Evolutionary conservation across 2,329 filamentous ascomycete species (phyloP), one percentile per base, ranked within the genome.

Genomic region (Aspergillus ochraceoroseus): DNA sequence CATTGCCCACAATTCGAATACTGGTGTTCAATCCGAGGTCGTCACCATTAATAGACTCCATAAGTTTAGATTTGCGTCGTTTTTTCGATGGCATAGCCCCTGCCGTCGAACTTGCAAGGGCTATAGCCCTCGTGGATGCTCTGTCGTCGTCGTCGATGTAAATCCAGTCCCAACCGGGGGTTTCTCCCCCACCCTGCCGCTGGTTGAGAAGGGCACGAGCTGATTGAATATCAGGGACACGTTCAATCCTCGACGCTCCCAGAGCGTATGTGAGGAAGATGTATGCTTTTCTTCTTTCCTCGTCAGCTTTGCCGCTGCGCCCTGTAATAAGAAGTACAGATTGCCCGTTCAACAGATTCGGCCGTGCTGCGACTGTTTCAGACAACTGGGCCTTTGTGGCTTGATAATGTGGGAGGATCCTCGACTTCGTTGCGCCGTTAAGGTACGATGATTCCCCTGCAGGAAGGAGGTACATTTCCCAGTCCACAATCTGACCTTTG

Each of bases 401-500:
- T 3, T 81, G 69, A 51, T 83, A 89, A 0, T 76, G 68, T 0
- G 63, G 46, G 22, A 96, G 67, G 5, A 74, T 76, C 15, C 90
- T 78, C 1, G 88, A 95, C 29, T 83, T 80, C 7, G 88, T 75
- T 0, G 85, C 86, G 29, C 86, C 83, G 14, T 82, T 80, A 0
- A 96, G 76, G 39, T 85, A 83, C 1, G 74, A 71, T 1, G 87
- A 94, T 47, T 86, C 78, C 0, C 92, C 92, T 0, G 90, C 85
- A 19, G 87, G 87, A 1, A 98, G 77, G 1, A 95, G 75, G 56
- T 95, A 96, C 1, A 81, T 77, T 5, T 75, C 70, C 85, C 89
- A 95, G 36, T 85, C 77, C 0, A 94, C 65, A 0, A 90, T 64
- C 5, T 66, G 59, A 4, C 72, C 70, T 20, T 77, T 77, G 1